Percentiles rank a stretch among this genome's conserved stretches.
phyloP scores from a whole-genome alignment of 1,284 basidiomycete genomes.

The Cerioporus squamosus region DNA sequence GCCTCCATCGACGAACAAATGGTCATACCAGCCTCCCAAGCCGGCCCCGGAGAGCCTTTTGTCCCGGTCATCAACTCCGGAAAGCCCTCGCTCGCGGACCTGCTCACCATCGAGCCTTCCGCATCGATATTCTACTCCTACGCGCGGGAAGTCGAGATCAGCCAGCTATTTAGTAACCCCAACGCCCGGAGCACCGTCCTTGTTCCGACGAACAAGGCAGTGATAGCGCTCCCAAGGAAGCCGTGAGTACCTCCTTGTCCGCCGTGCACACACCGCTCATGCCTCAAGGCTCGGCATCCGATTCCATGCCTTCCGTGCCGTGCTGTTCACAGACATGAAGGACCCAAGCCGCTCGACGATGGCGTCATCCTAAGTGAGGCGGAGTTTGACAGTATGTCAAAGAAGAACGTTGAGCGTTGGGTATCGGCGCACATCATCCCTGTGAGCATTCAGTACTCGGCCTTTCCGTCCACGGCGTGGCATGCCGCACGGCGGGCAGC shows the following conservation, averaged over 20 bases:
- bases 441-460: conserved; percentile 42
- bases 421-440: conserved; percentile 76
- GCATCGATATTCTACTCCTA: conserved; percentile 83
- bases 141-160: conserved; percentile 69
- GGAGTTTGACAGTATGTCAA: conserved; percentile 61
- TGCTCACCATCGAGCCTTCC: conserved; percentile 72
- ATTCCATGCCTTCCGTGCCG: not conserved
- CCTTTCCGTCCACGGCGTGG: too few relatives aligned
- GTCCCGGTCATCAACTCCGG: conserved; percentile 30
- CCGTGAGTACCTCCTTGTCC: conserved; percentile 54
- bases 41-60: conserved; percentile 24
- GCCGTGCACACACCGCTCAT: not conserved
- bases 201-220: conserved; percentile 79
- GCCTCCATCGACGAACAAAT: conserved; percentile 38
- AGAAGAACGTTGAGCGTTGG: conserved; percentile 71
- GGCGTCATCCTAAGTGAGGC: conserved; percentile 61
- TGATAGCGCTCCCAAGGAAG: conserved; percentile 75
- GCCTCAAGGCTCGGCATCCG: not conserved
- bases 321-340: conserved; percentile 54
- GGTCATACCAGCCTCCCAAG: conserved; percentile 27
- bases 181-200: conserved; percentile 57
- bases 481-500: too few relatives aligned
- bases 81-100: conserved; percentile 62
- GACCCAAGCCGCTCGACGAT: conserved; percentile 44
- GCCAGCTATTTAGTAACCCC: conserved; percentile 49